Base-by-base conservation (phyloP, 2,329 filamentous ascomycete species). In the Emydomyces testavorans region DNA sequence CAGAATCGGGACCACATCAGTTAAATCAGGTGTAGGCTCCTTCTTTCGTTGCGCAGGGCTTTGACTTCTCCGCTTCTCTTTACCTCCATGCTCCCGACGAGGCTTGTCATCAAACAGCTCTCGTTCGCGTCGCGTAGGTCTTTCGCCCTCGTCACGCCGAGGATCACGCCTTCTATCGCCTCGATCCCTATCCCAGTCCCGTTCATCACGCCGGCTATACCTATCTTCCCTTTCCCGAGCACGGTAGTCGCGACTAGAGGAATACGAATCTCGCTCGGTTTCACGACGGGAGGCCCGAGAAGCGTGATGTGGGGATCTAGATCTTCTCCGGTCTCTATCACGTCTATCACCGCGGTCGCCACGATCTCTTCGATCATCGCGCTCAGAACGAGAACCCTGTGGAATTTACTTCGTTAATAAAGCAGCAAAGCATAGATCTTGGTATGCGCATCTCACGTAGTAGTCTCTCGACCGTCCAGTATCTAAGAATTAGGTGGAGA, bases 21-120 rank as follows among this genome's bases (percentile, higher is more conserved):
- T 93, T 62, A 99, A 73, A 65, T 99, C 93, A 29, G 92, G 93
- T 0, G 92, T 98, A 6, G 92, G 87, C 67, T 98, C 92, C 65
- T 86, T 83, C 71, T 90, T 92, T 73, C 93, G 93, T 7, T 81
- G 80, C 23, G 85, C 84, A 31, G 88, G 85, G 37, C 82, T 84
- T 15, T 83, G 79, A 60, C 85, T 94, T 57, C 85, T 81, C 58
- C 79, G 82, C 54, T 79, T 72, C 49, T 79, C 77, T 44, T 63
- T 57, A 15, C 24, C 67, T 52, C 65, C 62, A 40, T 66, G 59
- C 20, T 60, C 64, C 21, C 67, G 65, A 18, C 71, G 69, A 54
- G 75, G 71, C 56, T 77, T 68, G 46, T 82, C 79, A 39, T 83
- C 80, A 52, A 80, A 80, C 7, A 80, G 62, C 57, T 82, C 79